Evolutionary conservation across 23 red algal species (phyloP).

Genomic region (Gracilaria domingensis): DNA sequence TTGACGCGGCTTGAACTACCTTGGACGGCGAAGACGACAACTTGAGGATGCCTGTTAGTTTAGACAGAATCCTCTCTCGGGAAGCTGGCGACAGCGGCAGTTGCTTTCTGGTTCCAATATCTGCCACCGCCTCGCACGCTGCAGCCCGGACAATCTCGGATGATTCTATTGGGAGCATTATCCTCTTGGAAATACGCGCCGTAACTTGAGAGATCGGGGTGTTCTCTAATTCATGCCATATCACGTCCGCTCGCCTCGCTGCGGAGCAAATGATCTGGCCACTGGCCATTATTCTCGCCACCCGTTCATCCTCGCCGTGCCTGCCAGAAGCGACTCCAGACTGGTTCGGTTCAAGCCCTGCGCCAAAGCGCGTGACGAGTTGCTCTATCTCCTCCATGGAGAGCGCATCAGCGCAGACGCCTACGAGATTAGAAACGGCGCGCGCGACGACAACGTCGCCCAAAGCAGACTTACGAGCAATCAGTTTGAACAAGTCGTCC

Average conservation of each 20-base stretch:
- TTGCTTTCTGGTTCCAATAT: slow-evolving; percentile 13
- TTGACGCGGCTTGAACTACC: slow-evolving; percentile 48
- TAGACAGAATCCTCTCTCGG: slow-evolving; percentile 16
- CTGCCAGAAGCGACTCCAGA: slow-evolving; percentile 51
- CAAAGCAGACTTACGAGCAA: slow-evolving; percentile 34
- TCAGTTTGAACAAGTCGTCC: slow-evolving; percentile 23
- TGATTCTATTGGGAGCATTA: slow-evolving; percentile 44
- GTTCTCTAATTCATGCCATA: neutral
- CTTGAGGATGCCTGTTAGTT: slow-evolving; percentile 48
- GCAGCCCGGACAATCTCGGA: slow-evolving; percentile 52
- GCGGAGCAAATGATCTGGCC: slow-evolving; percentile 33
- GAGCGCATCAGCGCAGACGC: slow-evolving; percentile 21
- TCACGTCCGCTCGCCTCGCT: slow-evolving; percentile 1
- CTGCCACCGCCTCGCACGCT: slow-evolving; percentile 46
- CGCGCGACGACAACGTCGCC: slow-evolving; percentile 43
- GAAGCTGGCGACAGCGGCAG: slow-evolving; percentile 36
- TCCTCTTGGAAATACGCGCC: slow-evolving; percentile 22
- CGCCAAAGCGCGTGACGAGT: neutral
- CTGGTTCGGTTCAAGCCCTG: slow-evolving; percentile 41
- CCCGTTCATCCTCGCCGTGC: slow-evolving; percentile 49
- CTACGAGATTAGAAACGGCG: slow-evolving; percentile 45
- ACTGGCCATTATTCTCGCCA: slow-evolving; percentile 47
- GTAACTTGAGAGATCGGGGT: neutral
- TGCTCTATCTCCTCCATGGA: neutral
- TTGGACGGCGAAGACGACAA: slow-evolving; percentile 28